Evolutionary conservation across 2,329 filamentous ascomycete species (phyloP).

Genomic region (Cryoendolithus antarcticus): DNA sequence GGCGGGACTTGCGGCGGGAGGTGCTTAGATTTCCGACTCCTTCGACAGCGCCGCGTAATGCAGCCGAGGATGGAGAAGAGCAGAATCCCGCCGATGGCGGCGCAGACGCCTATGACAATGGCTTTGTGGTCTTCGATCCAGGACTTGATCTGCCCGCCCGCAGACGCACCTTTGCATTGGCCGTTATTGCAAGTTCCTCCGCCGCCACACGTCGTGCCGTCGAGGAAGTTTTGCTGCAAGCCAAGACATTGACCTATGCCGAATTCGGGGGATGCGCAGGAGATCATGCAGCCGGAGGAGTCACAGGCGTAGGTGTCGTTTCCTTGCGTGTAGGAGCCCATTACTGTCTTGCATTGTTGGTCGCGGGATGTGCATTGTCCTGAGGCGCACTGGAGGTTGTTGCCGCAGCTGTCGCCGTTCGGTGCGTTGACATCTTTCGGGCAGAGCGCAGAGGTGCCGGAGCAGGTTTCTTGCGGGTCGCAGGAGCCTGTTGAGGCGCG

Average conservation of each 20-base stretch:
- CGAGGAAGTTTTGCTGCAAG: slow-evolving; percentile 83
- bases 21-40: slow-evolving; percentile 15
- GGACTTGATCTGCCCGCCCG: slow-evolving; percentile 55
- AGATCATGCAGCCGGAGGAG: slow-evolving; percentile 57
- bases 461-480: slow-evolving; percentile 75
- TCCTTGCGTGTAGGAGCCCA: slow-evolving; percentile 59
- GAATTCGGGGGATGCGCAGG: slow-evolving; percentile 61
- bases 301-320: slow-evolving; percentile 76
- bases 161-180: slow-evolving; percentile 57
- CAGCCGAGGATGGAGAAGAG: slow-evolving; percentile 59
- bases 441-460: slow-evolving; percentile 59
- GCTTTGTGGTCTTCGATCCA: slow-evolving; percentile 70
- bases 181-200: slow-evolving; percentile 73
- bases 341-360: slow-evolving; percentile 73
- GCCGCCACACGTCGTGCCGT: slow-evolving; percentile 73
- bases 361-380: slow-evolving; percentile 92
- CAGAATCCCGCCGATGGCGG: slow-evolving; percentile 59
- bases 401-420: slow-evolving; percentile 62
- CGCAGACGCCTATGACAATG: slow-evolving; percentile 69
- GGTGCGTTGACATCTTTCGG: slow-evolving; percentile 57
- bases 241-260: slow-evolving; percentile 54
- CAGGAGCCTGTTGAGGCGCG: slow-evolving; percentile 67
- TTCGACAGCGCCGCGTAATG: slow-evolving; percentile 43
- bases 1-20: slow-evolving; percentile 14
- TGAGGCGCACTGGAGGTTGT: slow-evolving; percentile 65